Evolutionary conservation across 768 basidiomycete species (phyloP).

Genomic region (Lactarius indigo): DNA sequence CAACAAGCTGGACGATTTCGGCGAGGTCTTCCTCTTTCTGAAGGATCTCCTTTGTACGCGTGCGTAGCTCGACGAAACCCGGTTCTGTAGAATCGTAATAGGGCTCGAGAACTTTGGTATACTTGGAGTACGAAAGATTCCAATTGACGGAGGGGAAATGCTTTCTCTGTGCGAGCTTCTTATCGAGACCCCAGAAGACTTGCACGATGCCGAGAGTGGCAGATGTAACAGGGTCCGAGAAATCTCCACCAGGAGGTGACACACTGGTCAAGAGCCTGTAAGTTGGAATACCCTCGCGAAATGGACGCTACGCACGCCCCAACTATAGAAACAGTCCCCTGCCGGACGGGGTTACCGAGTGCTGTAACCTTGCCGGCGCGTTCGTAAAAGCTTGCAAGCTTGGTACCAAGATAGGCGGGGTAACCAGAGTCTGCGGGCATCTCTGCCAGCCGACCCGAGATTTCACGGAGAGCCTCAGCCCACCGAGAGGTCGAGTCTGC

Average conservation of each 20-base stretch:
- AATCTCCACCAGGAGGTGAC: slow-evolving; percentile 98
- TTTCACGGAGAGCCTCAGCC: slow-evolving; percentile 99
- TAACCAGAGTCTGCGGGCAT: slow-evolving; percentile 99
- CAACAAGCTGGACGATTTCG: slow-evolving; percentile 99
- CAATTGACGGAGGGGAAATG: slow-evolving; percentile 99
- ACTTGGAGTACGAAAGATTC: slow-evolving; percentile 99
- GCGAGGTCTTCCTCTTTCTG: slow-evolving; percentile 99
- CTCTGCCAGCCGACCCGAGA: slow-evolving; percentile 97
- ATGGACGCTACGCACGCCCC: slow-evolving; percentile 73
- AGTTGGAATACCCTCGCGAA: slow-evolving; percentile 1
- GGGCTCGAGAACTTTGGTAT: slow-evolving; percentile 88
- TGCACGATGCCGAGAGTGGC: slow-evolving; percentile 98
- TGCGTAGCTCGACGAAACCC: slow-evolving; percentile 93
- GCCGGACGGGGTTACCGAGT: slow-evolving; percentile 80
- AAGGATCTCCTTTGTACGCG: slow-evolving; percentile 91
- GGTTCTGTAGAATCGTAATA: slow-evolving; percentile 89
- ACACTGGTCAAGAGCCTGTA: slow-evolving; percentile 50
- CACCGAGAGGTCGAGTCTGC: slow-evolving; percentile 98
- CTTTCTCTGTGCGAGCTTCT: slow-evolving; percentile 97
- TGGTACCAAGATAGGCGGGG: slow-evolving; percentile 94
- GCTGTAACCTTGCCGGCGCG: slow-evolving; percentile 95
- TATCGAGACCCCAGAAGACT: slow-evolving; percentile 99
- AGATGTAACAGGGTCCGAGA: slow-evolving; percentile 97
- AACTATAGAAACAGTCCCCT: slow-evolving; percentile 96
- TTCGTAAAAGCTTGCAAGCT: slow-evolving; percentile 97